A percentile compares a stretch with the other conserved stretches of the same genome.
Evolutionary conservation across 371 early-diverging fungal species (phyloP).

Genomic region (Mortierella sp.): DNA sequence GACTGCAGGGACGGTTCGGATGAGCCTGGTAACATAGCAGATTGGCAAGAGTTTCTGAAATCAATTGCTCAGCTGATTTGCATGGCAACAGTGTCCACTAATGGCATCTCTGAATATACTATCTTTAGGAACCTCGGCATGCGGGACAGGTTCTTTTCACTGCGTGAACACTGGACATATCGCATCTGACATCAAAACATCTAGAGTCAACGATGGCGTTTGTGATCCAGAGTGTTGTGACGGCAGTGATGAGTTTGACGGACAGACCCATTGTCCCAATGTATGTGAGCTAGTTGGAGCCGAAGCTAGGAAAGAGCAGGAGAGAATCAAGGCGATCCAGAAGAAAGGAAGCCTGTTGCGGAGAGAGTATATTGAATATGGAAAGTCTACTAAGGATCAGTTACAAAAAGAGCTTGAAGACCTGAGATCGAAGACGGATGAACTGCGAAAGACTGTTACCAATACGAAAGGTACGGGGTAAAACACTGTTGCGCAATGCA

Average conservation of each 20-base stretch:
- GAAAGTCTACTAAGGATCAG: conserved; percentile 42
- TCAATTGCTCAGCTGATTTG: neutral
- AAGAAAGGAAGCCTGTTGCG: conserved; percentile 49
- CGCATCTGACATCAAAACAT: conserved; percentile 75
- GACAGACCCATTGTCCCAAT: conserved; percentile 75
- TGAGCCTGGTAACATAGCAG: conserved; percentile 84
- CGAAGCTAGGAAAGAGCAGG: conserved; percentile 23
- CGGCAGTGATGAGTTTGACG: conserved; percentile 87
- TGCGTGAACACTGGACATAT: conserved; percentile 88
- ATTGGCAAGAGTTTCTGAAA: neutral
- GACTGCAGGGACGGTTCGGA: conserved; percentile 96
- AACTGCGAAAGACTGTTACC: conserved; percentile 58
- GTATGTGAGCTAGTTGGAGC: conserved; percentile 70
- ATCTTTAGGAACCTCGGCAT: conserved; percentile 91
- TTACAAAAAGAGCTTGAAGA: conserved; percentile 54
- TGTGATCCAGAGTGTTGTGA: conserved; percentile 97
- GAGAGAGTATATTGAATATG: conserved; percentile 58
- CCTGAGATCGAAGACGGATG: conserved; percentile 48
- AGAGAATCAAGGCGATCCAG: conserved; percentile 27
- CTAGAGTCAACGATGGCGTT: conserved; percentile 94
- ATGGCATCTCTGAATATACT: neutral
- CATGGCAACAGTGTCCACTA: too few relatives aligned
- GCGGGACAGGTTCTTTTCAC: conserved; percentile 82
- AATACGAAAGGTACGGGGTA: conserved; percentile 48
- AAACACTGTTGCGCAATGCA: neutral